These are phyloP conservation scores for Monosporascus sp. DNA, from an alignment of 2,329 filamentous ascomycete species.

Conservation along the genomic window DNA sequence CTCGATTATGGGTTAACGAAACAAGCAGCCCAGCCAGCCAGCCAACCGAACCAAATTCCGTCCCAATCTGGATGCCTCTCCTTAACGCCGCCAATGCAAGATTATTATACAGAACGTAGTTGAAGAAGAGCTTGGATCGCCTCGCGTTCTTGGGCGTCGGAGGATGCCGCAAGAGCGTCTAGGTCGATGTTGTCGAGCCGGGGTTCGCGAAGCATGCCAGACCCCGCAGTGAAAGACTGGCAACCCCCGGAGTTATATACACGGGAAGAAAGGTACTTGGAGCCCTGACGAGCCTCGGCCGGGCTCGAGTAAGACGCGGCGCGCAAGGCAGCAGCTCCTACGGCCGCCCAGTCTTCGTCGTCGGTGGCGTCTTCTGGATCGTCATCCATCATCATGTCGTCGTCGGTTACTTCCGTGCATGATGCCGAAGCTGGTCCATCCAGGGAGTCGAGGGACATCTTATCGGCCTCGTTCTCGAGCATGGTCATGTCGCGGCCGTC, in stretches of 20 bases:
- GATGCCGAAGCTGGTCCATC: conserved; percentile 66
- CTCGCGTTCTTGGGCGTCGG: conserved; percentile 71
- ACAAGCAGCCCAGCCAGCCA: conserved; percentile 21
- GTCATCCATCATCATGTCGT: conserved; percentile 61
- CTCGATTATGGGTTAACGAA: conserved; percentile 20
- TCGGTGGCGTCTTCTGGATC: conserved; percentile 85
- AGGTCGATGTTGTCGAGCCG: conserved; percentile 48
- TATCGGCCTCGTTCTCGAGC: conserved; percentile 83
- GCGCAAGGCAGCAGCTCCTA: conserved; percentile 80
- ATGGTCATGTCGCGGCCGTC: conserved; percentile 63
- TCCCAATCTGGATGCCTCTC: conserved; percentile 13
- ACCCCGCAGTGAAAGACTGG: conserved; percentile 44
- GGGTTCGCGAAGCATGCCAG: conserved; percentile 50
- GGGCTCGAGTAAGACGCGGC: conserved; percentile 57
- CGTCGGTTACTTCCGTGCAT: conserved; percentile 69
- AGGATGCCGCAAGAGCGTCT: conserved; percentile 44
- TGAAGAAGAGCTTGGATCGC: conserved; percentile 75
- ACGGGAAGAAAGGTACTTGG: conserved; percentile 41
- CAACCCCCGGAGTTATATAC: conserved; percentile 41
- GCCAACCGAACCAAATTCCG: conserved; percentile 17
- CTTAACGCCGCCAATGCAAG: conserved; percentile 52
- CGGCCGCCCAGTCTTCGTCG: conserved; percentile 90
- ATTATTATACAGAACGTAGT: conserved; percentile 71
- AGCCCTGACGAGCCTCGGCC: conserved; percentile 49
- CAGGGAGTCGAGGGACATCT: conserved; percentile 78